Evolutionary conservation across 2,329 filamentous ascomycete species (phyloP).

Genomic region (Ophiostoma ulmi): DNA sequence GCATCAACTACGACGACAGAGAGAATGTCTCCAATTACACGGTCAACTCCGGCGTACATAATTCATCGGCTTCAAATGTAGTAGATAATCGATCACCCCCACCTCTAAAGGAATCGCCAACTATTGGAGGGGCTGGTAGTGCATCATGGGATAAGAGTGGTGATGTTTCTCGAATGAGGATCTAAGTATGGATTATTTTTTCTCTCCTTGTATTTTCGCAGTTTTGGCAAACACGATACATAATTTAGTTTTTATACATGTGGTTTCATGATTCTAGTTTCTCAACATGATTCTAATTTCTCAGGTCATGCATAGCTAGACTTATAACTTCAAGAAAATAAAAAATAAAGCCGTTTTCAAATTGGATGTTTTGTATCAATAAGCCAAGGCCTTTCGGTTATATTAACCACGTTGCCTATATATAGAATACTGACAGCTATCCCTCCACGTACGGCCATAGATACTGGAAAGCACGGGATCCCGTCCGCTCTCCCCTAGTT

Average conservation of each 20-base stretch:
- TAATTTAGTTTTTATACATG: background rate
- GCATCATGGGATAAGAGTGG: background rate
- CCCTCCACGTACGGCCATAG: background rate
- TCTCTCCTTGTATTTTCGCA: background rate
- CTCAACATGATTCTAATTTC: too few relatives aligned
- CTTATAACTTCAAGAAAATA: background rate
- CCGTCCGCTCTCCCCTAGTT: constrained; percentile 9
- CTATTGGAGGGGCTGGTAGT: background rate
- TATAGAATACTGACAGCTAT: background rate
- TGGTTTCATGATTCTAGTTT: too few relatives aligned
- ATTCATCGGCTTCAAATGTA: background rate
- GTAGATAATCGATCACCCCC: background rate
- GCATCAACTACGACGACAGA: background rate
- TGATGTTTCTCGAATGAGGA: background rate
- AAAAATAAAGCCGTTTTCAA: background rate
- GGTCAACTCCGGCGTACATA: background rate
- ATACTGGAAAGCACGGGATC: constrained; percentile 8
- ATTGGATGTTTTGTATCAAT: background rate
- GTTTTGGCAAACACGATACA: too few relatives aligned
- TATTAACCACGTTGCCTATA: background rate
- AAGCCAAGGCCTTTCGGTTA: background rate
- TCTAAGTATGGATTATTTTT: background rate
- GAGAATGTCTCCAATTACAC: background rate
- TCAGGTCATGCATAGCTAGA: too few relatives aligned
- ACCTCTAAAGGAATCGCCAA: background rate